Evolutionary conservation across 345 rosid genomes (phyloP).

Genomic region (Euphorbia tirucalli): DNA sequence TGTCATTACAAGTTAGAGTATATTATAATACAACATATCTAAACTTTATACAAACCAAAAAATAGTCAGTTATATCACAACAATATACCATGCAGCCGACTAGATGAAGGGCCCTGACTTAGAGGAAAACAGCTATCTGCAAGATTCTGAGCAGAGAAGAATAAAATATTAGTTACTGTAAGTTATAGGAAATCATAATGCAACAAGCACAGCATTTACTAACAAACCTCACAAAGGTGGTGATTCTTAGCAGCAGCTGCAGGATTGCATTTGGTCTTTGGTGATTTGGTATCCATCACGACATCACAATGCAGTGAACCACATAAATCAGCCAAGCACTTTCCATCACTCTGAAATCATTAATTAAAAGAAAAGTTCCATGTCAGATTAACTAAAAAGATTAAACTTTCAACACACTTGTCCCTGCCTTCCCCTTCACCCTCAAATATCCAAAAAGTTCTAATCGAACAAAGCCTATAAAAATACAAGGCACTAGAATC

Average conservation of each 20-base stretch:
- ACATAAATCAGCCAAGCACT: constrained; percentile 92
- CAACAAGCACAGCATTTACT: constrained; percentile 9
- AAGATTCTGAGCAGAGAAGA: constrained; percentile 53
- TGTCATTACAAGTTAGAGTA: constrained; percentile 15
- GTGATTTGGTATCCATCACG: constrained; percentile 53
- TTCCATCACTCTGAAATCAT: constrained; percentile 57
- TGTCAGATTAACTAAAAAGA: background rate
- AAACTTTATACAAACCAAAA: constrained; percentile 10
- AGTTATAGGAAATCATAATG: constrained; percentile 2
- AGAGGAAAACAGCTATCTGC: constrained; percentile 90
- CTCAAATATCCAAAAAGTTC: background rate
- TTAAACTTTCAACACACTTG: background rate
- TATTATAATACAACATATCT: background rate
- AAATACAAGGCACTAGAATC: constrained; percentile 28
- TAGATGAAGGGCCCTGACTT: constrained; percentile 69
- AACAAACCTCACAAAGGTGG: constrained; percentile 84
- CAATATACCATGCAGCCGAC: constrained; percentile 79
- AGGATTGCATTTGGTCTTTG: constrained; percentile 77
- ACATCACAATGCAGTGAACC: constrained; percentile 96
- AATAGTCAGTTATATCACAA: background rate
- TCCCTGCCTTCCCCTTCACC: background rate
- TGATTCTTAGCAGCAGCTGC: constrained; percentile 79
- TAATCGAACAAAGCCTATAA: constrained; percentile 2
- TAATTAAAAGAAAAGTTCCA: constrained; percentile 22
- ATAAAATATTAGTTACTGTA: constrained; percentile 4